Base-by-base conservation (phyloP, 2,329 filamentous ascomycete species). In the Exophiala alcalophila region DNA sequence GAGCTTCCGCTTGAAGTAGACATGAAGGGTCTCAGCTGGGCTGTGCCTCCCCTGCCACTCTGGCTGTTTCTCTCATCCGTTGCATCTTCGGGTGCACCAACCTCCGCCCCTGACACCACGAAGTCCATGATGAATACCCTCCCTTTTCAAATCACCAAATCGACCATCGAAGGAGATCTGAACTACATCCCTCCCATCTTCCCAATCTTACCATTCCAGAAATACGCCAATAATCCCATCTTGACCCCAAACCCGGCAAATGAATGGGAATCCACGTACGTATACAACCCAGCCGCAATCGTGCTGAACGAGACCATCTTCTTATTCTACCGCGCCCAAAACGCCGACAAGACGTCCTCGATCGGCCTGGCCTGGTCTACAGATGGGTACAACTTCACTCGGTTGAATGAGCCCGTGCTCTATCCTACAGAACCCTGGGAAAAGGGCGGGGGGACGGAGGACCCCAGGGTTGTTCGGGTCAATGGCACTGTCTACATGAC, bases 401-500 rank as follows among this genome's bases (percentile, higher is more conserved):
- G 62, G 2, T 54, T 59, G 5, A 58, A 60, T 25, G 38, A 57
- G 2, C 62, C 63, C 0, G 52, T 66, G 9, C 26, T 65, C 8
- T 52, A 53, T 10, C 50, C 61, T 2, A 64, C 61, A 3, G 61
- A 65, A 38, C 39, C 53, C 0, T 65, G 57, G 45, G 62, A 65
- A 37, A 40, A 49, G 3, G 51, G 53, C 3, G 62, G 63, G 14
- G 61, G 61, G 19, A 34, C 30, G 9, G 63, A 66, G 43, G 64
- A 66, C 44, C 62, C 63, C 11, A 54, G 63, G n/a, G 54, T 66
- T 5, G 56, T 61, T 6, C 57, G 60, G 16, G 51, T 63, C 18
- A 62, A 65, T 19, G 61, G 62, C 1, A 60, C 59, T 1, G 64
- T 65, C 44, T 64, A 65, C 51, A 43, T 66, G 41, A 65, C 63